Base-by-base conservation (phyloP, 257 asterid genomes). In the Leptodermis oblonga region DNA sequence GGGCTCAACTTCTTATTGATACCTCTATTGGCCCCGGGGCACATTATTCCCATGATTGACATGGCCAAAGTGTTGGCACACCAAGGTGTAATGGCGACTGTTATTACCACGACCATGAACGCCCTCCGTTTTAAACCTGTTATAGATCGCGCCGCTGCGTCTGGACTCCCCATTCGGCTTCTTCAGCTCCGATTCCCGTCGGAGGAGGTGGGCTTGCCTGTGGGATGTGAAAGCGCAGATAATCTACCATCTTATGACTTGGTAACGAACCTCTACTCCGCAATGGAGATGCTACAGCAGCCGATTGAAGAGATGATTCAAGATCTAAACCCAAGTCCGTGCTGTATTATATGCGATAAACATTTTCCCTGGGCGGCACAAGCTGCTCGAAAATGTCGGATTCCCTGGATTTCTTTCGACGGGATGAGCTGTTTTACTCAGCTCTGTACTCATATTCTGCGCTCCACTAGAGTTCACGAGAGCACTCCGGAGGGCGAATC, bases 21-120 rank as follows among this genome's bases (percentile, higher is more conserved):
- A 11, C 94, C 94, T 15, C 77, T 80, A 18, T 59, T 81, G 80
- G 83, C 86, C 4, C 90, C 81, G 5, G 90, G 90, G 39, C 90
- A 82, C 78, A 82, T 79, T 71, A 80, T 70, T 54, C 87, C 90
- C 56, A 74, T 85, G 76, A 75, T 80, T 23, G 87, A 85, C 82
- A 81, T 81, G 42, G 90, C 90, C 66, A 74, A 74, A 30, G 33
- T 80, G 11, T 76, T 85, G 41, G 84, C 87, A 0, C 54, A 17
- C 1, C 77, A 74, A 28, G 70, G 82, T 17, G 75, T 63, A 5
- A 67, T 46, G 58, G 78, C 76, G 39, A 80, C 86, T 2, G 59
- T 82, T 36, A 70, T 84, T 74, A 77, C 86, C 78, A 84, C 89
- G 3, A 79, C 88, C 28, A 63, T 36, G 3, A 84, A 86, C 30